These are phyloP conservation scores for Pseudogymnoascus sp. DNA, from an alignment of 2,329 filamentous ascomycete genomes.

Conservation along the genomic window DNA sequence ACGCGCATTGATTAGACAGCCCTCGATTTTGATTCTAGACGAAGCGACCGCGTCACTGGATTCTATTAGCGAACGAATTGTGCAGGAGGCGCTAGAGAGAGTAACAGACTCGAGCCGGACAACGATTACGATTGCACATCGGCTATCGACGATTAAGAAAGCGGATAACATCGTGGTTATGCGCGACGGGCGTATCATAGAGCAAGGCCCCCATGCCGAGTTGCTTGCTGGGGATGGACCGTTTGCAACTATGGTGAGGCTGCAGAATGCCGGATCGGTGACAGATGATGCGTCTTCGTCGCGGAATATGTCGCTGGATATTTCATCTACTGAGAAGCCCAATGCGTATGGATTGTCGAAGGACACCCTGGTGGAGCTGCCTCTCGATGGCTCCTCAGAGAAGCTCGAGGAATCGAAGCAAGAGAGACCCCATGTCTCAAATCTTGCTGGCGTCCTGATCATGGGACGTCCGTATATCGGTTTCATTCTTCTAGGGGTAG, in stretches of 20 bases:
- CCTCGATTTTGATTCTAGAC: conserved; percentile 51
- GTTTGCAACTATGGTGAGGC: conserved; percentile 13
- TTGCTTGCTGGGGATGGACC: conserved; percentile 27
- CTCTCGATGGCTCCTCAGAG: conserved; percentile 41
- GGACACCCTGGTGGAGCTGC: conserved; percentile 11
- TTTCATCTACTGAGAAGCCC: background rate
- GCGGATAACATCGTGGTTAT: conserved; percentile 37
- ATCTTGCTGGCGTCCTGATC: conserved; percentile 13
- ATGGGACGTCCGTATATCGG: conserved; percentile 32
- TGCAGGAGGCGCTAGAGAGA: conserved; percentile 36
- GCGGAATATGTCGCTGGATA: conserved; percentile 7
- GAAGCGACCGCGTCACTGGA: conserved; percentile 56
- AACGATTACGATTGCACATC: conserved; percentile 35
- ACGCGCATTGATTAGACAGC: conserved; percentile 48
- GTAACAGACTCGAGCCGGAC: conserved; percentile 28
- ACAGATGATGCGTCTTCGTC: conserved; percentile 27
- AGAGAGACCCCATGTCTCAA: conserved; percentile 20
- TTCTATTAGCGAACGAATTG: conserved; percentile 47
- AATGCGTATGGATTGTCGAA: conserved; percentile 16
- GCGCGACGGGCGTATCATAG: conserved; percentile 31
- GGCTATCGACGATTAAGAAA: conserved; percentile 33
- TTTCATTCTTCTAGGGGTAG: conserved; percentile 35
- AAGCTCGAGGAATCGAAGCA: conserved; percentile 6
- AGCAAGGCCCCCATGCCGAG: conserved; percentile 33
- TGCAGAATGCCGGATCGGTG: conserved; percentile 14